Evolutionary conservation across 345 rosid genomes (phyloP).

Genomic region (Trapa bicornis): DNA sequence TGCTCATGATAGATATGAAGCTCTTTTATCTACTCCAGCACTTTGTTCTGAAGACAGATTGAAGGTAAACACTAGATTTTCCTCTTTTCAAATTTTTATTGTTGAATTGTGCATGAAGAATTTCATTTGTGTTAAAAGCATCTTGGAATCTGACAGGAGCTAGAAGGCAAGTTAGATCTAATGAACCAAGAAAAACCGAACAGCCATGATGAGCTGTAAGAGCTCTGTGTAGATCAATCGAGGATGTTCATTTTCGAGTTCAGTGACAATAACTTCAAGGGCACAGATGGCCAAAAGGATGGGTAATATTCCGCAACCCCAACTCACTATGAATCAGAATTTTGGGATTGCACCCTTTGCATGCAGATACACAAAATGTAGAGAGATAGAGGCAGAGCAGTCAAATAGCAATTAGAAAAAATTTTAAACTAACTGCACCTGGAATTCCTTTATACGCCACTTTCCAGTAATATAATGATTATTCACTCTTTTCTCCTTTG

Average conservation of each 20-base stretch:
- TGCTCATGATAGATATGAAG: slow-evolving; percentile 49
- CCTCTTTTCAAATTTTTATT: neutral
- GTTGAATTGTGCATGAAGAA: neutral
- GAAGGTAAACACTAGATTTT: slow-evolving; percentile 32
- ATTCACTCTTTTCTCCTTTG: neutral
- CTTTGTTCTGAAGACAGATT: slow-evolving; percentile 64
- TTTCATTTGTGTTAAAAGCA: too few species aligned
- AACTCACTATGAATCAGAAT: too few species aligned
- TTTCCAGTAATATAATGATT: neutral
- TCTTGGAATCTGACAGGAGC: slow-evolving; percentile 37
- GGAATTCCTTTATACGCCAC: too few species aligned
- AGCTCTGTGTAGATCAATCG: neutral
- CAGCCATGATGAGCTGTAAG: slow-evolving; percentile 65
- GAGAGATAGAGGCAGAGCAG: neutral
- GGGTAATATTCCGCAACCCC: too few species aligned
- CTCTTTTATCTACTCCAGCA: slow-evolving; percentile 60
- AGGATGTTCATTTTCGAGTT: neutral
- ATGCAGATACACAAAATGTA: neutral
- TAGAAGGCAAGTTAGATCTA: slow-evolving; percentile 51
- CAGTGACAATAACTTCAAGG: too few species aligned
- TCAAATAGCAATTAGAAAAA: neutral
- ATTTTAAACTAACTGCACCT: neutral
- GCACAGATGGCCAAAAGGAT: too few species aligned
- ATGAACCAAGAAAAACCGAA: slow-evolving; percentile 53
- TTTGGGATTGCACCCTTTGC: neutral